Conservation (phyloP, 129 eudicot species). For the Deinandra increscens region DNA sequence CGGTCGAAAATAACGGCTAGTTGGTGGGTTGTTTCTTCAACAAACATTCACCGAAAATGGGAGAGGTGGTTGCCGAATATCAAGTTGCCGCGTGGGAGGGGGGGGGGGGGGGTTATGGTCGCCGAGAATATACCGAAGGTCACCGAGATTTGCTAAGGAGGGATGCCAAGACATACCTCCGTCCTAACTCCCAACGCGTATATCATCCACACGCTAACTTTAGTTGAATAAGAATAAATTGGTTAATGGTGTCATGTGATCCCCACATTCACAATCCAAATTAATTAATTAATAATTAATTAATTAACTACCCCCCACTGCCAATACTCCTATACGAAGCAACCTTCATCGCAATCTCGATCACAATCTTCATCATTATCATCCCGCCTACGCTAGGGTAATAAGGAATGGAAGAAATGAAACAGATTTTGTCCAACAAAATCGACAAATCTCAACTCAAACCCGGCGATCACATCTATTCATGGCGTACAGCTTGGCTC, state of each 20-base stretch:
- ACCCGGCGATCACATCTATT: constrained; percentile 86
- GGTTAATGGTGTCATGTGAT: neutral
- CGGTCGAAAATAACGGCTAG: too few species aligned
- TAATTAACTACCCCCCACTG: too few species aligned
- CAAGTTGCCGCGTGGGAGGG: too few species aligned
- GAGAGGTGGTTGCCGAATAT: too few species aligned
- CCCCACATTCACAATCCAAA: neutral
- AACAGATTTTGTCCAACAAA: constrained; percentile 58
- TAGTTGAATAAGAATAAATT: neutral
- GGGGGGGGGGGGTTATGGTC: too few species aligned
- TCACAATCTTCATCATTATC: neutral
- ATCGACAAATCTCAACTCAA: constrained; percentile 46
- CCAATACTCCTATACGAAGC: constrained; percentile 21
- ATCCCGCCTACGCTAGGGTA: neutral
- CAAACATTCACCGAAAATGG: too few species aligned
- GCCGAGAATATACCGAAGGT: too few species aligned
- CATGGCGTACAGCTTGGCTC: constrained; percentile 75
- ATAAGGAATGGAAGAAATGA: constrained; percentile 25
- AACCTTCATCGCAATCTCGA: constrained; percentile 14
- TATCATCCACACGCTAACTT: constrained; percentile 3
- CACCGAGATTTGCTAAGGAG: too few species aligned
- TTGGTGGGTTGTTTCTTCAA: too few species aligned
- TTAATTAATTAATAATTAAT: too few species aligned
- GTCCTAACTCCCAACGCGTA: too few species aligned
- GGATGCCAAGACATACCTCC: too few species aligned